Evolutionary conservation across 2,329 filamentous ascomycete species (phyloP).

Genomic region (Monosporascus sp.): DNA sequence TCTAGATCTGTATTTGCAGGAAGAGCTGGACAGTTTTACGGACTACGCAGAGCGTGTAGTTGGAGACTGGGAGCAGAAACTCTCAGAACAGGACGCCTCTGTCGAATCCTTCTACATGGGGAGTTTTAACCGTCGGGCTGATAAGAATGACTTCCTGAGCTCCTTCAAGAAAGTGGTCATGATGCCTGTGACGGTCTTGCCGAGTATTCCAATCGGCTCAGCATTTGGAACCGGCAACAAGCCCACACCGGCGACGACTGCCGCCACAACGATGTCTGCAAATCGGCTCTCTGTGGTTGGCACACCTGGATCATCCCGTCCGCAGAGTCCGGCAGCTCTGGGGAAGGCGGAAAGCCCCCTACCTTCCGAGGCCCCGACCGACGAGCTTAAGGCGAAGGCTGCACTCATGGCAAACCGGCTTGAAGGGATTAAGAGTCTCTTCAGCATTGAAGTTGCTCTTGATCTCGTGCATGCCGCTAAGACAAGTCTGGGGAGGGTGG

Average conservation of each 20-base stretch:
- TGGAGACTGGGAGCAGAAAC: conserved; percentile 80
- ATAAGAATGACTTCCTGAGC: conserved; percentile 92
- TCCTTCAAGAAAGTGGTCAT: conserved; percentile 99
- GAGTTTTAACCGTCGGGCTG: conserved; percentile 87
- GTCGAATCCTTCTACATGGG: conserved; percentile 95
- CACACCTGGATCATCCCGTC: conserved; percentile 39
- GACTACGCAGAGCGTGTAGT: conserved; percentile 73
- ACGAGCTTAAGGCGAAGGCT: conserved; percentile 93
- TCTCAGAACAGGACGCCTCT: conserved; percentile 84
- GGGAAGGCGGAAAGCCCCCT: conserved; percentile 39
- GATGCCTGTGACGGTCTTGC: conserved; percentile 93
- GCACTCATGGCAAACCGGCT: conserved; percentile 92
- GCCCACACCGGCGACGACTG: conserved; percentile 21
- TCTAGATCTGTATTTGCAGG: conserved; percentile 86
- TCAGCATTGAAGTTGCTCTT: conserved; percentile 92
- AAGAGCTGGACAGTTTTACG: conserved; percentile 84
- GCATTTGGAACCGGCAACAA: conserved; percentile 46
- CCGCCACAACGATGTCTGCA: conserved; percentile 20
- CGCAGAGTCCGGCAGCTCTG: conserved; percentile 37
- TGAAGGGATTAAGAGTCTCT: conserved; percentile 90
- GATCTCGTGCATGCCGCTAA: conserved; percentile 87
- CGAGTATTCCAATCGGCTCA: conserved; percentile 58
- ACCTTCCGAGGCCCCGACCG: conserved; percentile 69
- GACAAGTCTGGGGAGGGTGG: conserved; percentile 76
- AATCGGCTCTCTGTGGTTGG: conserved; percentile 23